A percentile compares a stretch with the other conserved stretches of the same genome.
These are phyloP conservation scores for Parastagonospora avenae DNA, from an alignment of 2,329 filamentous ascomycete species.

Conservation along the genomic window DNA sequence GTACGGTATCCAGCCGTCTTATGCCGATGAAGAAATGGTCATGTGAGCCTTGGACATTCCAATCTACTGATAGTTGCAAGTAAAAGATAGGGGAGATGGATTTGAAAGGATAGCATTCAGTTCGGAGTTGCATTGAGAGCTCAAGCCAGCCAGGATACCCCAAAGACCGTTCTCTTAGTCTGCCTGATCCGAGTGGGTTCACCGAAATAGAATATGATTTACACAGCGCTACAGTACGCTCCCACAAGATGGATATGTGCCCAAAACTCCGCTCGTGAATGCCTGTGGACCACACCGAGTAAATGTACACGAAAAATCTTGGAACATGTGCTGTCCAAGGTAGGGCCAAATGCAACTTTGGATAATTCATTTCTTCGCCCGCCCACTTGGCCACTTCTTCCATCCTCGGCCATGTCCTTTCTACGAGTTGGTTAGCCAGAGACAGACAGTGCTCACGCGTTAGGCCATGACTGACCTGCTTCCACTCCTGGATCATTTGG, in stretches of 20 bases:
- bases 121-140: constrained; percentile 7
- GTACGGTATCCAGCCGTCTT: constrained; percentile 49
- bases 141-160: constrained; percentile 18
- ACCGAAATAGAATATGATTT: background rate
- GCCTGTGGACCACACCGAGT: background rate
- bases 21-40: constrained; percentile 48
- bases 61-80: background rate
- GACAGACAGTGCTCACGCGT: too few relatives aligned
- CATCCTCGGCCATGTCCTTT: constrained; percentile 74
- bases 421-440: constrained; percentile 43
- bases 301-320: background rate
- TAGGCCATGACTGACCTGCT: constrained; percentile 43
- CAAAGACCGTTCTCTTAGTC: constrained; percentile 1
- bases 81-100: background rate
- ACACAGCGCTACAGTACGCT: background rate
- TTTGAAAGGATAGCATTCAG: background rate
- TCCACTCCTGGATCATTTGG: constrained; percentile 88
- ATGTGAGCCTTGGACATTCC: constrained; percentile 31
- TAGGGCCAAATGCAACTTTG: background rate
- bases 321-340: background rate
- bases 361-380: constrained; percentile 24
- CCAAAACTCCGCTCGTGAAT: background rate
- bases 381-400: constrained; percentile 70
- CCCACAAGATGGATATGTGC: background rate
- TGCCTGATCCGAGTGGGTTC: too few relatives aligned